phyloP scores from a whole-genome alignment of 116 monocot genomes.

The Trichopus zeylanicus region DNA sequence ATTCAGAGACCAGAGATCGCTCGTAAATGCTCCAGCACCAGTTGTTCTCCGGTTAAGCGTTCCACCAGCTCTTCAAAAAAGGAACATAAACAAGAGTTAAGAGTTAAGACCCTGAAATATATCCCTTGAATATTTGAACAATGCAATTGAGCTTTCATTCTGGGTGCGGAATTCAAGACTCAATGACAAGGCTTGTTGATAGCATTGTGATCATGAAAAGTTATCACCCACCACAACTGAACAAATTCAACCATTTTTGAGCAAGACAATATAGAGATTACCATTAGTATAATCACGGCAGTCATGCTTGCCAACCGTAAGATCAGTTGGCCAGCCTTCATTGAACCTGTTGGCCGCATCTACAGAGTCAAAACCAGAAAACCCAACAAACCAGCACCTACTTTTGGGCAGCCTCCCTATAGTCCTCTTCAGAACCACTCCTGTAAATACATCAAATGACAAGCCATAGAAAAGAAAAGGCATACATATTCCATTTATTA shows the following conservation, averaged over 20 bases:
- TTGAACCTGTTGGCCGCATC: conserved; percentile 52
- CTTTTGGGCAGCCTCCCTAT: conserved; percentile 46
- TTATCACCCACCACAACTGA: neutral
- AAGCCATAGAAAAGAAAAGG: neutral
- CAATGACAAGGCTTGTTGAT: neutral
- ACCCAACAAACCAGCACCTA: conserved; percentile 82
- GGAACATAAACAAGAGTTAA: neutral
- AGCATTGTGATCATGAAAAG: neutral
- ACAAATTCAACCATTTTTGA: neutral
- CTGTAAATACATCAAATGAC: conserved; percentile 14
- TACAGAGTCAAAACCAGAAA: conserved; percentile 20
- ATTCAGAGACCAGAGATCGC: conserved; percentile 6
- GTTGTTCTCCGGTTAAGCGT: conserved; percentile 39
- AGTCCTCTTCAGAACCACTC: conserved; percentile 55
- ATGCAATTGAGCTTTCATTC: neutral
- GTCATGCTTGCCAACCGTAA: conserved; percentile 66
- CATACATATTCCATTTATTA: too few species aligned
- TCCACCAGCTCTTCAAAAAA: conserved; percentile 47
- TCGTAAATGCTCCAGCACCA: conserved; percentile 35
- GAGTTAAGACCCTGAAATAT: neutral
- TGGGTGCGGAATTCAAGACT: neutral
- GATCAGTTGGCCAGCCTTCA: conserved; percentile 47
- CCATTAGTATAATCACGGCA: conserved; percentile 76
- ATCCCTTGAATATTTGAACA: neutral
- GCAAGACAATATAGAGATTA: conserved; percentile 9